Percentiles rank a stretch among this genome's conserved stretches.
Conservation (phyloP, 805 yeast genomes). For the Starmerella gropengiesseri region DNA sequence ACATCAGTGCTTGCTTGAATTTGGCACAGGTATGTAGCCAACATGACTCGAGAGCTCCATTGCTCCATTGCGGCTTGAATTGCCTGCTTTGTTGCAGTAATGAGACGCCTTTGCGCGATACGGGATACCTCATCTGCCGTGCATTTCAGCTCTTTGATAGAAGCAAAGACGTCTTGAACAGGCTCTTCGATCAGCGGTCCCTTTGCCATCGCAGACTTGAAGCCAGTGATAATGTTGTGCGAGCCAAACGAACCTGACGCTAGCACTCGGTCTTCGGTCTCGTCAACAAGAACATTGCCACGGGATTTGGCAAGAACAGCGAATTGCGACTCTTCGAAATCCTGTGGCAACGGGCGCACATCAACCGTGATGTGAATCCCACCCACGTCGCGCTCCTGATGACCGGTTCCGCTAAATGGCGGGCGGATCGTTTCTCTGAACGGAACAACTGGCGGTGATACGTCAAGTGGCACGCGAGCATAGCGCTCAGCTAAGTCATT, state of each 20-base stretch:
- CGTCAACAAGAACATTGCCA: slow-evolving; percentile 16
- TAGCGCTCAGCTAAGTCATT: slow-evolving; percentile 75
- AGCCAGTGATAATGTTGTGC: slow-evolving; percentile 57
- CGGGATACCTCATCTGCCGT: slow-evolving; percentile 15
- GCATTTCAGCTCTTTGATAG: slow-evolving; percentile 21
- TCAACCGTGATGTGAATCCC: slow-evolving; percentile 11
- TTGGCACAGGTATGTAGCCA: slow-evolving; percentile 90
- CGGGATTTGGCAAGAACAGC: neutral
- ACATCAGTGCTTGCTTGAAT: slow-evolving; percentile 93
- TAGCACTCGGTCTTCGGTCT: slow-evolving; percentile 8
- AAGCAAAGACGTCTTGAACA: slow-evolving; percentile 54
- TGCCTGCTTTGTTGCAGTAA: slow-evolving; percentile 59
- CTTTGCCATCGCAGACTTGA: slow-evolving; percentile 65
- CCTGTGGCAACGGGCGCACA: slow-evolving; percentile 21
- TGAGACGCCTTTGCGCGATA: slow-evolving; percentile 48
- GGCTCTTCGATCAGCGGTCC: slow-evolving; percentile 90
- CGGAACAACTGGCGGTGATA: slow-evolving; percentile 89
- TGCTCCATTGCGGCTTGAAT: slow-evolving; percentile 61
- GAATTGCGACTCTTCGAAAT: neutral
- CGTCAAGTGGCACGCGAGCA: slow-evolving; percentile 78
- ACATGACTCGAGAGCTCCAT: slow-evolving; percentile 80
- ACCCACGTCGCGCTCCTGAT: slow-evolving; percentile 37
- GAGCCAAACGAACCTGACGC: slow-evolving; percentile 7
- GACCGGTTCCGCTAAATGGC: slow-evolving; percentile 33
- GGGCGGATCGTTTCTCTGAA: slow-evolving; percentile 71